Base-by-base conservation (phyloP, 2,329 filamentous ascomycete species). In the Tolypocladium pustulatum region DNA sequence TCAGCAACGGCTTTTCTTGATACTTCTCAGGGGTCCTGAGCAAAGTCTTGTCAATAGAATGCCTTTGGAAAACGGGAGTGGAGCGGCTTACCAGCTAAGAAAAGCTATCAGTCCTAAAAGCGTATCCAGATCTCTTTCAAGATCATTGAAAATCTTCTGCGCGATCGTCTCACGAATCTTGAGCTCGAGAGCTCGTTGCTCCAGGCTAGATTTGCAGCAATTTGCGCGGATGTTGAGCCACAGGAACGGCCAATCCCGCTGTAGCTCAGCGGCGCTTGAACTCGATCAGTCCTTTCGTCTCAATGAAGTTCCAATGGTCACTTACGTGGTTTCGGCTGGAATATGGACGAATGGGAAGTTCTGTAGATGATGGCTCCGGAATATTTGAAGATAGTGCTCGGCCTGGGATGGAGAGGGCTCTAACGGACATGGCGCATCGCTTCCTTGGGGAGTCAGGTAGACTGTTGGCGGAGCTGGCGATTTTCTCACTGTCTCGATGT, bases 151-250 rank as follows among this genome's bases (percentile, higher is more conserved):
- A 32, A 54, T 22, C 15, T 38, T 63, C n/a, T 67, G 64, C 1
- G 64, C 62, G 12, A 69, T 30, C 20, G 60, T 62, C 30, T 63
- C 59, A 8, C 66, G 61, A 22, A 66, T 58, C 2, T 60, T 59
- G 20, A 54, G 40, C 2, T 66, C 62, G 17, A 68, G 40, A 15
- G 53, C 57, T 9, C 61, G 59, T 32, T 61, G 67, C 60, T 69
- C 67, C 57, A 46, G 15, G 10, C 43, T 54, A 0, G 60, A 63
- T n/a, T 62, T 67, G 15, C 66, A 65, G 3, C 63, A 60, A 1
- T 71, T 63, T 0, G 67, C 65, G 61, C 69, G 71, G 17, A 75
- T 70, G 53, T 68, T 72, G 10, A 71, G 58, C 71, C 72, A 75
- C 2, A 74, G 60, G 34, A 73, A 72, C 2, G 73, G 73, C 51